Evolutionary conservation across 192 early-diverging fungal genomes (phyloP).

Genomic region (Kickxella alabastrina): DNA sequence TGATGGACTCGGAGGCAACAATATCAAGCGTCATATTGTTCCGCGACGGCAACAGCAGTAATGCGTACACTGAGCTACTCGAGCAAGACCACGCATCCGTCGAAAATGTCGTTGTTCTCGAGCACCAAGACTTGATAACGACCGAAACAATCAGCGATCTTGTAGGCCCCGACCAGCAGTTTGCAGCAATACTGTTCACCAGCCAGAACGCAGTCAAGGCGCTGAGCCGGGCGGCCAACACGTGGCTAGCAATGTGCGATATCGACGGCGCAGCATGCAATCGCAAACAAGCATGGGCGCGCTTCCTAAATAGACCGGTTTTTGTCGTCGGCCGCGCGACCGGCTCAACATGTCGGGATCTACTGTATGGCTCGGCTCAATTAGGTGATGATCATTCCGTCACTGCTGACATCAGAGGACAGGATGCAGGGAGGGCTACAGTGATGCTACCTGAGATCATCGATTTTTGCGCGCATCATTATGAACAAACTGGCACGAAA

Average conservation of each 20-base stretch:
- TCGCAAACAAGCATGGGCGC: conserved; percentile 2
- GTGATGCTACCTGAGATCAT: conserved; percentile 23
- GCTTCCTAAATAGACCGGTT: conserved; percentile 17
- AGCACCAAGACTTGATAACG: conserved; percentile 21
- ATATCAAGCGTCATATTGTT: conserved; percentile 25
- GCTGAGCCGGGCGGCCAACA: conserved; percentile 6
- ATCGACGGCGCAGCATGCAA: background rate
- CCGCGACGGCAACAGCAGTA: conserved; percentile 17
- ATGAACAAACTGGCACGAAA: background rate
- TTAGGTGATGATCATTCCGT: too few species aligned
- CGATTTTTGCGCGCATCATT: conserved; percentile 14
- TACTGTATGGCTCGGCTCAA: too few species aligned
- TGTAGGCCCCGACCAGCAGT: background rate
- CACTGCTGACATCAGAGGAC: conserved; percentile 24
- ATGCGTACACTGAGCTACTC: conserved; percentile 16
- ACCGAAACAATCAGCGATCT: conserved; percentile 5
- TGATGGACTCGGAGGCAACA: too few species aligned
- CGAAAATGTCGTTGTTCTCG: conserved; percentile 22
- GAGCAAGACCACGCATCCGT: conserved; percentile 11
- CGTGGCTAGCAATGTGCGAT: conserved; percentile 5
- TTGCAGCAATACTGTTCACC: conserved; percentile 31
- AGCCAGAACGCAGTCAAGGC: conserved; percentile 38
- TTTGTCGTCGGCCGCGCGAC: conserved; percentile 46
- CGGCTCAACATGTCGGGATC: background rate
- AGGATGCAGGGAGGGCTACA: conserved; percentile 19